Evolutionary conservation across 345 rosid species (phyloP), one percentile per base, ranked within the genome.

Genomic region (Abelmoschus esculentus): DNA sequence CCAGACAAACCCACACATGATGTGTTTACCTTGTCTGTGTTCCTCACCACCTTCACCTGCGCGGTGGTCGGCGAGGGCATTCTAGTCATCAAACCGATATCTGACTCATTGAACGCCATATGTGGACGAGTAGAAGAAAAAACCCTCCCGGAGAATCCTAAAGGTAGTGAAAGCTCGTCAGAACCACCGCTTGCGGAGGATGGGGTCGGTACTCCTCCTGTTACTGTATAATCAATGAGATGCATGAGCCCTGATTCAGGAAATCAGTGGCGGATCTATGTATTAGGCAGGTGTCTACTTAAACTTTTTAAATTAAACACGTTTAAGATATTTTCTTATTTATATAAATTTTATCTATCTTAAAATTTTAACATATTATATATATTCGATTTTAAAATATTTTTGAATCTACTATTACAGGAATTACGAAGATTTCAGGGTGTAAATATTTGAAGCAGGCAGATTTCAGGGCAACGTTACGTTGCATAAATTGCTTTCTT

Each of bases 71-170:
- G 84, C 34, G 84, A 83, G 76, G 90, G 82, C 8, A 81, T 89
- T 57, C 57, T 89, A 84, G 83, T 89, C n/a, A 85, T 89, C 64
- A 74, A 69, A 65, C 90, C 96, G 1, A 83, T 84, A 0, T 49
- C 70, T 1, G 96, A 89, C 66, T 81, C 90, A 1, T 74, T 89
- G 69, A 83, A 80, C 0, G 90, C 80, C 11, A 81, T 78, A 34
- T 82, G 71, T 17, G 79, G 0, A 59, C 26, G 7, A 46, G 34
- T 13, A 22, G 54, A 66, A 46, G 54, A 66, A 46, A 29, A 56
- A 54, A 29, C 18, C 13, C 14, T n/a, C 12, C 36, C 5, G 4
- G 55, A 3, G 40, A 15, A 5, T 47, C 7, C 36, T 66, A 38
- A 3, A 32, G 40, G 40, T 36, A 5, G 34, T 44, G 11, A 40